Evolutionary conservation across 305 asterid species (phyloP).

Genomic region (Andrographis paniculata): DNA sequence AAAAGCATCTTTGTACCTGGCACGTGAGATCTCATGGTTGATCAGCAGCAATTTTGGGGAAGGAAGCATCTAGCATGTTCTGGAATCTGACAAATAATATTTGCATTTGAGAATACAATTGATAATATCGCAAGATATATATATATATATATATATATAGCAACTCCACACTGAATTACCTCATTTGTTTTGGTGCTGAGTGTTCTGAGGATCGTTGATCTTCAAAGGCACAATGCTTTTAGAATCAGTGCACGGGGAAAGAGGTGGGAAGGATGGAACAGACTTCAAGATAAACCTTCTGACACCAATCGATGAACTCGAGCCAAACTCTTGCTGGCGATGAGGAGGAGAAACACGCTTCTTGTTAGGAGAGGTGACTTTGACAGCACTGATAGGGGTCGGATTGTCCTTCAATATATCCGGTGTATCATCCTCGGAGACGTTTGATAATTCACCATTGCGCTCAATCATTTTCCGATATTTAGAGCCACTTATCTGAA

Average conservation of each 20-base stretch:
- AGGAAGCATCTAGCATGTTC: too few species aligned
- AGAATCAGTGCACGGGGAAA: conserved; percentile 40
- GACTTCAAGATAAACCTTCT: conserved; percentile 36
- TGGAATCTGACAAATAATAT: too few species aligned
- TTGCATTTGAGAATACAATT: too few species aligned
- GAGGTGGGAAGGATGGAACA: conserved; percentile 66
- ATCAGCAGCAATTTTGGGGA: too few species aligned
- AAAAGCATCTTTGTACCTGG: too few species aligned
- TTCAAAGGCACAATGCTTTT: conserved; percentile 20
- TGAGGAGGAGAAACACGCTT: conserved; percentile 78
- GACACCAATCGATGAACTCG: conserved; percentile 36
- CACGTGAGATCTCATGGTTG: too few species aligned
- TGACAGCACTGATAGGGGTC: conserved; percentile 36
- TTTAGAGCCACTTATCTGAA: conserved; percentile 31
- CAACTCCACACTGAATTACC: too few species aligned
- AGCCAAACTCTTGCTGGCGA: conserved; percentile 19
- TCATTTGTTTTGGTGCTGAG: too few species aligned
- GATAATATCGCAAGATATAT: too few species aligned
- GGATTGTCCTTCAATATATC: conserved; percentile 45
- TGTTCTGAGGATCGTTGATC: conserved; percentile 21
- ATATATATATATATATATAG: too few species aligned
- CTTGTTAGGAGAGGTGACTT: conserved; percentile 65
- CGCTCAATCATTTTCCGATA: conserved; percentile 20
- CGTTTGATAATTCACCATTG: too few species aligned
- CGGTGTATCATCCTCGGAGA: conserved; percentile 46